A percentile compares a stretch with the other conserved stretches of the same genome.
Evolutionary conservation across 805 yeast species (phyloP).

Genomic region (Brettanomyces naardenensis): DNA sequence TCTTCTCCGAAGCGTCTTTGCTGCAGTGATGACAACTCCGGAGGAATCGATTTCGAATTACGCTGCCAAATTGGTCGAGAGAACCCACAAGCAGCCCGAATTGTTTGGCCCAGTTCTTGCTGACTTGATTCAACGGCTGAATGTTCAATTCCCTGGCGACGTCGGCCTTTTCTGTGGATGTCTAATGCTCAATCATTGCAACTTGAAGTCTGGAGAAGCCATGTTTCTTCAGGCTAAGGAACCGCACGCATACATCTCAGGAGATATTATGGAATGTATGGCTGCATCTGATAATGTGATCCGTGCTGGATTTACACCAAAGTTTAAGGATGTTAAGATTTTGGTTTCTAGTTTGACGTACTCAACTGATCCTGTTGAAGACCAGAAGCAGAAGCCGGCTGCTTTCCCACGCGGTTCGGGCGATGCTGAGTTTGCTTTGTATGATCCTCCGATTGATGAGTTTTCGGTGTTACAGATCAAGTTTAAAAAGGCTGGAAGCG

Average conservation of each 20-base stretch:
- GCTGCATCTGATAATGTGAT: constrained; percentile 98
- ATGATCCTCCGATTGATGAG: constrained; percentile 96
- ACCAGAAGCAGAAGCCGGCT: constrained; percentile 77
- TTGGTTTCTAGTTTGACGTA: constrained; percentile 89
- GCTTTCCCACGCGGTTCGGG: constrained; percentile 56
- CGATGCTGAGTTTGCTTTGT: constrained; percentile 58
- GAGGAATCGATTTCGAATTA: constrained; percentile 46
- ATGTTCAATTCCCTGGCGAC: constrained; percentile 87
- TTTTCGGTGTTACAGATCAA: constrained; percentile 86
- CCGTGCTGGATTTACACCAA: constrained; percentile 99
- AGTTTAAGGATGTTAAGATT: constrained; percentile 89
- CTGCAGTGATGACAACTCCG: constrained; percentile 76
- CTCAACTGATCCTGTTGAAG: constrained; percentile 78
- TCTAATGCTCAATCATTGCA: constrained; percentile 81
- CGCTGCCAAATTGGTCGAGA: constrained; percentile 58
- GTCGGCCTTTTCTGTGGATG: constrained; percentile 96
- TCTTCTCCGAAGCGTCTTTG: constrained; percentile 68
- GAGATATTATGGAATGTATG: constrained; percentile 99
- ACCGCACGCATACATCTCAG: constrained; percentile 96
- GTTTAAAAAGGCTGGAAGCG: constrained; percentile 41
- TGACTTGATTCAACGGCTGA: constrained; percentile 64
- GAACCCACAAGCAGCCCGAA: constrained; percentile 53
- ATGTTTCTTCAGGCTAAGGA: constrained; percentile 95
- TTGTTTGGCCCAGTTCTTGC: constrained; percentile 56
- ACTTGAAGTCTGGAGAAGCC: constrained; percentile 82